These are phyloP conservation scores for Carpinus fangiana DNA, from an alignment of 306 rosid species.

Conservation along the genomic window DNA sequence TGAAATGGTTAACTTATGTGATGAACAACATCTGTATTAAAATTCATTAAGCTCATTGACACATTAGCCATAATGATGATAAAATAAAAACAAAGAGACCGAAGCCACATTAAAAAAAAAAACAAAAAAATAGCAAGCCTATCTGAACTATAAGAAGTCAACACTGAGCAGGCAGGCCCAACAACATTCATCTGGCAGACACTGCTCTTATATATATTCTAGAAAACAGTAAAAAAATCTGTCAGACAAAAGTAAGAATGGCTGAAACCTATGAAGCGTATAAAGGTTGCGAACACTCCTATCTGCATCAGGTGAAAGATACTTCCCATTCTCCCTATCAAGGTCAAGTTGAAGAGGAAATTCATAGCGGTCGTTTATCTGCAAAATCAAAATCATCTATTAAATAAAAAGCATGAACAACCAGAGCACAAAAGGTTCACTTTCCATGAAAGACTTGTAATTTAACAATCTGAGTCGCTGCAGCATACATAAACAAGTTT, in stretches of 20 bases:
- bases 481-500: neutral
- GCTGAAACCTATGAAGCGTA: slow-evolving; percentile 78
- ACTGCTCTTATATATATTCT: neutral
- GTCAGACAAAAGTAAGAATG: neutral
- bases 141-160: neutral
- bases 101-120: neutral
- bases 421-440: neutral
- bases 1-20: neutral
- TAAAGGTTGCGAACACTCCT: slow-evolving; percentile 90
- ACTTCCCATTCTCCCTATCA: slow-evolving; percentile 84
- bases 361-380: slow-evolving; percentile 96
- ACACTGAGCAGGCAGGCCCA: neutral
- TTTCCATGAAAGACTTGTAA: neutral
- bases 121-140: neutral
- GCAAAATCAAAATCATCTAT: slow-evolving; percentile 24
- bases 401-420: slow-evolving; percentile 12
- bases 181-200: neutral
- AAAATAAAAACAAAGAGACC: neutral
- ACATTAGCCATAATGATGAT: neutral
- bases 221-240: neutral
- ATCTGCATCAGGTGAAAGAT: slow-evolving; percentile 89
- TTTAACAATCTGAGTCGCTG: neutral
- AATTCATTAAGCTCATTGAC: neutral
- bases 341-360: slow-evolving; percentile 95
- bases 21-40: neutral